A percentile compares a stretch with the other conserved stretches of the same genome.
phyloP scores from a whole-genome alignment of 129 eudicot genomes.

The Lactuca sativa region DNA sequence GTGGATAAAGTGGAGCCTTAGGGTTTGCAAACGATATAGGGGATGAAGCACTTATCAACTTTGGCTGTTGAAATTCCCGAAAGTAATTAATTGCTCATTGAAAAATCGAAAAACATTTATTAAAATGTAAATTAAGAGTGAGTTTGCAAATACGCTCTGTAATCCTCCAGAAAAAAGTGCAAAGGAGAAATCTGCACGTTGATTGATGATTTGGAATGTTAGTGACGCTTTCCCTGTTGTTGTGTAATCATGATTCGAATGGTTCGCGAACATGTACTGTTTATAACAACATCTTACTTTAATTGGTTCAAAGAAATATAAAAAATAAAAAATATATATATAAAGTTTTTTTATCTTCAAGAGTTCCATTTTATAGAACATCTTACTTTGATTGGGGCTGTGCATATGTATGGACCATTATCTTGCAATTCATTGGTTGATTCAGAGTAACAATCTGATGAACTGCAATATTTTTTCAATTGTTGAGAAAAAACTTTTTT shows the following conservation, averaged over 20 bases:
- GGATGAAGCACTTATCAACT: conserved; percentile 53
- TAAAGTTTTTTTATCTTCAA: neutral
- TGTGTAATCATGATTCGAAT: conserved; percentile 42
- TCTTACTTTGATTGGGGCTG: conserved; percentile 76
- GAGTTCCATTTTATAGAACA: neutral
- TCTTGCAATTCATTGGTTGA: conserved; percentile 31
- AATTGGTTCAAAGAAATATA: conserved; percentile 13
- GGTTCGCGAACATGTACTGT: conserved; percentile 61
- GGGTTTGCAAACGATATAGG: conserved; percentile 58
- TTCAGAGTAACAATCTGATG: conserved; percentile 43
- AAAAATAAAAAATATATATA: neutral
- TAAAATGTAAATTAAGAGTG: neutral
- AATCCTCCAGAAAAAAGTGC: conserved; percentile 67
- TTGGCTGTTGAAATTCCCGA: conserved; percentile 54
- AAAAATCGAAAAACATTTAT: neutral
- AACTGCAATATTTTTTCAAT: conserved; percentile 39
- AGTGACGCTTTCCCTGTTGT: conserved; percentile 59
- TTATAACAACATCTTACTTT: conserved; percentile 5
- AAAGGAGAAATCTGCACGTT: conserved; percentile 69
- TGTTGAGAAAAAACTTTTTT: conserved; percentile 10
- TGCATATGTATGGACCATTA: conserved; percentile 54
- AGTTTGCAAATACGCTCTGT: conserved; percentile 38
- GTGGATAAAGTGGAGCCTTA: conserved; percentile 81
- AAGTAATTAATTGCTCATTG: neutral
- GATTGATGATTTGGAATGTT: conserved; percentile 64